Conservation (phyloP, 208 protist species). For the Pavlovales sp. region DNA sequence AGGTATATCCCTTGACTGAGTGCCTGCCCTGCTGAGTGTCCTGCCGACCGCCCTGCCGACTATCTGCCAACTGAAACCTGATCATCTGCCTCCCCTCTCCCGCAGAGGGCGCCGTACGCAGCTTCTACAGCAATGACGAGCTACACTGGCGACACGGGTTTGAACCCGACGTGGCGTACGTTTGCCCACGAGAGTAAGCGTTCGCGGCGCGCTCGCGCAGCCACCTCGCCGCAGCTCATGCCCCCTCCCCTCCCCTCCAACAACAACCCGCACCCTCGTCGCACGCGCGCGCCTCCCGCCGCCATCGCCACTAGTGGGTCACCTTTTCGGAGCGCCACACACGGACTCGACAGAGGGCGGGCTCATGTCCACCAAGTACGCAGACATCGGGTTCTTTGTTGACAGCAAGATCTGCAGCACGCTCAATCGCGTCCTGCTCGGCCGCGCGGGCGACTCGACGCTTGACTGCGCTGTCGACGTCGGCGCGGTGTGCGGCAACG, state of each 20-base stretch:
- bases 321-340: background rate
- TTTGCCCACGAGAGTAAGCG: background rate
- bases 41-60: too few species aligned
- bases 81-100: too few species aligned
- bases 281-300: too few species aligned
- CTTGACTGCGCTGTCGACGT: background rate
- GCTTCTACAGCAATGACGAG: background rate
- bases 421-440: background rate
- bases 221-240: too few species aligned
- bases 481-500: background rate
- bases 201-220: too few species aligned
- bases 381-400: background rate
- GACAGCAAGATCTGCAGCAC: background rate
- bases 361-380: background rate
- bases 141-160: too few species aligned
- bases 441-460: background rate
- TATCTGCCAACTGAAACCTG: too few species aligned
- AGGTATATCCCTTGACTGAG: too few species aligned
- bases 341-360: background rate
- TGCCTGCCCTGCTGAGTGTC: too few species aligned
- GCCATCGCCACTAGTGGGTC: background rate
- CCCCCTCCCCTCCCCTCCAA: too few species aligned
- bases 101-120: background rate
- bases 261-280: too few species aligned
- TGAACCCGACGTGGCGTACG: background rate